A percentile compares a stretch with the other conserved stretches of the same genome.
Evolutionary conservation across 257 asterid species (phyloP).

Genomic region (Solanum infundibuliforme): DNA sequence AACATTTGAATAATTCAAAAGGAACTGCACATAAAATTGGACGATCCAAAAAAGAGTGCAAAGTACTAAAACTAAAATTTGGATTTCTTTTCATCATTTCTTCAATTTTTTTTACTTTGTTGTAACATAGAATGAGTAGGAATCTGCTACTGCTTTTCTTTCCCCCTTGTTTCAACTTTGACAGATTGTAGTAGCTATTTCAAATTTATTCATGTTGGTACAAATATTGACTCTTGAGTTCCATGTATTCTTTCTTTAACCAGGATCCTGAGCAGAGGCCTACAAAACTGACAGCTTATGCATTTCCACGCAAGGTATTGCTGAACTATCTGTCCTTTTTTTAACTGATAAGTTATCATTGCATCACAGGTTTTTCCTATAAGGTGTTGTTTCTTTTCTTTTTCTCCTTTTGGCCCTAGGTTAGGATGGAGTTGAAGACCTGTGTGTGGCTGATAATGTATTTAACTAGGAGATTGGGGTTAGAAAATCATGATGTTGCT

Average conservation of each 20-base stretch:
- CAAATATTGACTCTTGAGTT: neutral
- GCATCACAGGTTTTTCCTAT: neutral
- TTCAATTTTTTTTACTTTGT: neutral
- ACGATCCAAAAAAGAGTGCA: neutral
- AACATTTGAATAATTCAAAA: neutral
- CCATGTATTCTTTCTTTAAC: neutral
- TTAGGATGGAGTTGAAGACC: neutral
- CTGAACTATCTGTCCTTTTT: neutral
- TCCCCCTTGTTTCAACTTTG: neutral
- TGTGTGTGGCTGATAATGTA: neutral
- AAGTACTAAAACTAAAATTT: neutral
- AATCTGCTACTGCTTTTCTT: neutral
- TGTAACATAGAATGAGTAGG: neutral
- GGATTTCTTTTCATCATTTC: neutral
- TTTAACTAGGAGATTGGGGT: neutral
- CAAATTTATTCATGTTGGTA: neutral
- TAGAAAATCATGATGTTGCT: neutral
- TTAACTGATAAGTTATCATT: neutral
- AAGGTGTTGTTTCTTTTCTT: neutral
- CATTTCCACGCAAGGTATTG: slow-evolving; percentile 59
- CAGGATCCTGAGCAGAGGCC: slow-evolving; percentile 31
- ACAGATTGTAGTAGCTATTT: neutral
- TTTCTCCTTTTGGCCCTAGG: neutral
- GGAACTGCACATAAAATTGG: neutral
- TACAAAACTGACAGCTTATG: slow-evolving; percentile 40